Conservation (phyloP, 257 asterid genomes). For the Nicotiana undulata region DNA sequence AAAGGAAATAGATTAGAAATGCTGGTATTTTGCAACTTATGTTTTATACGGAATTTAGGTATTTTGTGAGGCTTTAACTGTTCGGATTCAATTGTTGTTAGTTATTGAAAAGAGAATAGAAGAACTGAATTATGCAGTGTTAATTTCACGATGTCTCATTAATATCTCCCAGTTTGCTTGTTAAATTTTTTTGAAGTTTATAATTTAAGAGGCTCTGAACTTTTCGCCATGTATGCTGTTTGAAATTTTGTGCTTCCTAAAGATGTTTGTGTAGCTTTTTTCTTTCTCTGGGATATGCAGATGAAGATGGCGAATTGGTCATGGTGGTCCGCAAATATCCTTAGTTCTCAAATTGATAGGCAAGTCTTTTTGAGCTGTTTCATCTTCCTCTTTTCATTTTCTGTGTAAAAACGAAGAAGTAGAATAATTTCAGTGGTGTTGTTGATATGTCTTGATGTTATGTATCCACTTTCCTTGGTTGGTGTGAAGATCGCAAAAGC, state of each 20-base stretch:
- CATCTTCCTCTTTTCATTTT: neutral
- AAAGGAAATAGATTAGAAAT: neutral
- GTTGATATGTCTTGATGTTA: neutral
- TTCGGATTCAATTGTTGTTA: too few relatives aligned
- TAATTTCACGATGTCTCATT: neutral
- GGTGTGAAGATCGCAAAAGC: neutral
- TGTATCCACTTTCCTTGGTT: neutral
- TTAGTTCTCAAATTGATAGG: neutral
- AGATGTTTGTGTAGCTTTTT: too few relatives aligned
- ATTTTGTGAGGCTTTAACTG: too few relatives aligned
- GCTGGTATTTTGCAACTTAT: neutral
- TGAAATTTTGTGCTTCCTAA: too few relatives aligned
- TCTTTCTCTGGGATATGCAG: too few relatives aligned
- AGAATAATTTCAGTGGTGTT: neutral
- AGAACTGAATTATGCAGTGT: neutral
- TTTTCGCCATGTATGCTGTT: neutral
- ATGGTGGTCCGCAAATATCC: neutral
- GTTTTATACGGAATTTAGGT: neutral
- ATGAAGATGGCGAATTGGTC: neutral
- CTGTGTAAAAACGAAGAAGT: neutral
- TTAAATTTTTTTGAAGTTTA: neutral
- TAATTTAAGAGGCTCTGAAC: neutral
- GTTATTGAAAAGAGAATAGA: neutral
- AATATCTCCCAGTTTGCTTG: neutral
- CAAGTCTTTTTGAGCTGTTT: neutral